Base-by-base conservation (phyloP, 192 early-diverging fungal species). In the Entomortierella chlamydospora region DNA sequence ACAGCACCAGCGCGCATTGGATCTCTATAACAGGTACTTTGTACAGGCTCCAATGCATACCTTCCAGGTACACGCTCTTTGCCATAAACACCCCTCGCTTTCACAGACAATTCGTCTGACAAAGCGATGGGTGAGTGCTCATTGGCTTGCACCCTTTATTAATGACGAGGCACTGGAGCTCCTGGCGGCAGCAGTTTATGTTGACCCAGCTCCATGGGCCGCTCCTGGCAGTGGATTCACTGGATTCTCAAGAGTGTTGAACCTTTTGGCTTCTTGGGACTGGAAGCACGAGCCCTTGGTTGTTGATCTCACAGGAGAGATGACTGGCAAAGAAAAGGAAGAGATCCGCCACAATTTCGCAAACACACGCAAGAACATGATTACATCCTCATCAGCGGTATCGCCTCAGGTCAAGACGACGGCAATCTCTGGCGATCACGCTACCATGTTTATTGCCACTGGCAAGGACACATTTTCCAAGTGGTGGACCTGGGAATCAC, bases 101-200 rank as follows among this genome's bases (percentile, higher is more conserved):
- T 92, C 93, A 13, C 81, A 88, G 42, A 93, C 95, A 8, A 91
- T 97, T 30, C 90, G 97, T 22, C 82, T 99, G 57, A 79, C 89
- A 22, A 99, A 99, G 87, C 89, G 96, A 64, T 99, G 96, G 96
- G 81, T 96, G 29, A 84, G 90, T 10, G 85, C 92, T 23, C 96
- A 99, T 70, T 84, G 94, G 84, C 83, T 97, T 8, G 85, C 93
- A 30, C 73, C 84, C 12, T 85, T 88, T 22, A 85, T 98, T 8
- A 73, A 89, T 0, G 92, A 93, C 51, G 94, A 97, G 81, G 64
- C 90, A 22, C 82, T 95, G 34, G 97, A 99, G 78, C 73, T 96
- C 0, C 29, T 97, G 22, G 90, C 87, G 37, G 90, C 90, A 0
- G 77, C 82, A 2, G 90, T 94, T 28, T 99, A 93, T 78, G 82